Evolutionary conservation across 345 rosid genomes (phyloP).

Genomic region (Fremontodendron californicum): DNA sequence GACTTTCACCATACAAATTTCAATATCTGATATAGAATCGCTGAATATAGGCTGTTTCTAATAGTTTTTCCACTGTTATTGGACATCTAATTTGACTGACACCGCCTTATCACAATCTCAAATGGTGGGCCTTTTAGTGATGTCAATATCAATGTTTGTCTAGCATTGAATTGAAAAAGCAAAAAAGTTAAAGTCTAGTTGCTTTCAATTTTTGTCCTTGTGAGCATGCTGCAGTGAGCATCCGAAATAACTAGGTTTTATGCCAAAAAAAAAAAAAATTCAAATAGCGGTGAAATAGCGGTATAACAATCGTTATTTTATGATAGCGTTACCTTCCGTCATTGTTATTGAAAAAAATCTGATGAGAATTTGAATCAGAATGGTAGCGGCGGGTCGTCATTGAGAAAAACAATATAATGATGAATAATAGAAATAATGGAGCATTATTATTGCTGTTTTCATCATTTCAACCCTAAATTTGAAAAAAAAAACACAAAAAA

Average conservation of each 20-base stretch:
- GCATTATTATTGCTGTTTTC: too few species aligned
- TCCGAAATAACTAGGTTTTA: neutral
- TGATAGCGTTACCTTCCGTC: too few species aligned
- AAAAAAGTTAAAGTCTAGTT: neutral
- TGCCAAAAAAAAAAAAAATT: too few species aligned
- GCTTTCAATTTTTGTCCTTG: neutral
- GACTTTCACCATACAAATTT: neutral
- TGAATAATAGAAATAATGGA: too few species aligned
- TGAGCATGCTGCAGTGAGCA: neutral
- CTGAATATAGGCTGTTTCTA: neutral
- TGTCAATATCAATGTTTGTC: neutral
- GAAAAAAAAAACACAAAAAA: too few species aligned
- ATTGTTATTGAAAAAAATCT: too few species aligned
- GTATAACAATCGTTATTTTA: too few species aligned
- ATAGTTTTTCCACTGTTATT: neutral
- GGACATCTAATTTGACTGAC: neutral
- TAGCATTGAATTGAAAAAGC: neutral
- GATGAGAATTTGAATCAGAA: too few species aligned
- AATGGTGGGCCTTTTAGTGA: neutral
- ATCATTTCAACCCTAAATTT: too few species aligned
- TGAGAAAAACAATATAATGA: too few species aligned
- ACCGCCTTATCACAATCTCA: neutral
- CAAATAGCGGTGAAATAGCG: too few species aligned
- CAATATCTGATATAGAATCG: neutral
- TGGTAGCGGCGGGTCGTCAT: too few species aligned